Conservation (phyloP, 176 grass and related monocot genomes). For the sorghum (Sorghum bicolor) region Sorghum_bicolor_NCBIv3 NC_012872.2:62207001-62207500, state of each 20-base stretch:
- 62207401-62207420: slow-evolving; percentile 29
- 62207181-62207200: slow-evolving; percentile 32
- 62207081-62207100: slow-evolving; percentile 26
- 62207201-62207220: slow-evolving; percentile 23
- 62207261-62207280: slow-evolving; percentile 28
- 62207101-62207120: slow-evolving; percentile 20
- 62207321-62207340: slow-evolving; percentile 42
- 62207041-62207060: slow-evolving; percentile 30
- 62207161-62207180: slow-evolving; percentile 35
- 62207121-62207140: slow-evolving; percentile 27
- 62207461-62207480: slow-evolving; percentile 17
- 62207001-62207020: slow-evolving; percentile 3
- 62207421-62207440: slow-evolving; percentile 27
- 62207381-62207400: slow-evolving; percentile 27
- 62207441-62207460: slow-evolving; percentile 36
- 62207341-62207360: slow-evolving; percentile 30
- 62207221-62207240: slow-evolving; percentile 21
- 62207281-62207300: slow-evolving; percentile 35
- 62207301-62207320: slow-evolving; percentile 32
- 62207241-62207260: slow-evolving; percentile 24
- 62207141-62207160: slow-evolving; percentile 25
- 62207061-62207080: slow-evolving; percentile 26
- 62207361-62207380: slow-evolving; percentile 15
- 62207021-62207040: slow-evolving; percentile 20
- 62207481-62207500: slow-evolving; percentile 18